phyloP scores from a whole-genome alignment of 768 basidiomycete species.

The Calocera cornea region DNA sequence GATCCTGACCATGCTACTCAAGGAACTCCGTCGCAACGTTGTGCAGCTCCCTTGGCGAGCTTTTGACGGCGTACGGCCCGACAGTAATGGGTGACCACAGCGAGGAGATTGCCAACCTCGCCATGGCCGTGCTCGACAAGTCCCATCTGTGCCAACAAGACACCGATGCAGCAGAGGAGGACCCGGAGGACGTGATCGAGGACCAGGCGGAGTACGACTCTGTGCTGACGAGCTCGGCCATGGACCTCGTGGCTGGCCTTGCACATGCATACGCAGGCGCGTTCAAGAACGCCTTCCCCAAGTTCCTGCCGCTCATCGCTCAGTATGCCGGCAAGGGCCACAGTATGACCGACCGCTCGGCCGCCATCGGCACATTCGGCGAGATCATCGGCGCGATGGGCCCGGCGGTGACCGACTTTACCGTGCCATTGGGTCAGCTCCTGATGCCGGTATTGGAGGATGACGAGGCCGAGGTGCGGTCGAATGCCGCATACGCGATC shows the following conservation, averaged over 20 bases:
- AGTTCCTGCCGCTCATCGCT: constrained; percentile 79
- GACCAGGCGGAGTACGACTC: constrained; percentile 95
- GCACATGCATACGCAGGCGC: constrained; percentile 73
- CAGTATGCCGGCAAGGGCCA: constrained; percentile 87
- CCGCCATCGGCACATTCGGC: constrained; percentile 84
- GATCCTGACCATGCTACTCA: constrained; percentile 11
- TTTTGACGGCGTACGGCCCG: constrained; percentile 83
- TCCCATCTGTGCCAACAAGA: constrained; percentile 95
- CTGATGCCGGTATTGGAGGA: constrained; percentile 75
- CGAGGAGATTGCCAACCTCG: constrained; percentile 65
- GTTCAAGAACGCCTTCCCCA: constrained; percentile 66
- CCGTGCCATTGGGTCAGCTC: constrained; percentile 65
- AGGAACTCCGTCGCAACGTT: constrained; percentile 81
- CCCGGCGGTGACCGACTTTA: constrained; percentile 67
- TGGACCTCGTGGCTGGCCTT: constrained; percentile 82
- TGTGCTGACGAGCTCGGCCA: constrained; percentile 83
- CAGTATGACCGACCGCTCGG: constrained; percentile 80
- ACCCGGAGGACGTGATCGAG: constrained; percentile 57
- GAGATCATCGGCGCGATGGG: constrained; percentile 94
- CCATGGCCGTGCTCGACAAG: constrained; percentile 76
- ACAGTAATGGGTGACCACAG: constrained; percentile 58
- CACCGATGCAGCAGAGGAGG: constrained; percentile 79
- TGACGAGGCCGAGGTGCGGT: constrained; percentile 80
- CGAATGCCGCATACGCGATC: constrained; percentile 88
- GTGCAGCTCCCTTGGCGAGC: constrained; percentile 80